phyloP scores from a whole-genome alignment of 1,284 basidiomycete genomes.

The Ceratobasidium sp. region DNA sequence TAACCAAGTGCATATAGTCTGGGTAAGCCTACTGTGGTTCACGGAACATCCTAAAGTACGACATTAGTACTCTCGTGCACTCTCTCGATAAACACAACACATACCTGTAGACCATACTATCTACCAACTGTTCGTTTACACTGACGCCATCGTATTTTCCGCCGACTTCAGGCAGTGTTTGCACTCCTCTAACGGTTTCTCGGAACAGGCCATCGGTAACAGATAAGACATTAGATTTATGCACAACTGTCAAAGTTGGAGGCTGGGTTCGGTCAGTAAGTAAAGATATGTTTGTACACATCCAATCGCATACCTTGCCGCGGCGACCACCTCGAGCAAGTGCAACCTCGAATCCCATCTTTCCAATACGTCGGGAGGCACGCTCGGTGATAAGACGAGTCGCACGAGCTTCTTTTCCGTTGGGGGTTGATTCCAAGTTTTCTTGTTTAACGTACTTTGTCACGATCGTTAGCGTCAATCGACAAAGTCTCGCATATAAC shows the following conservation, averaged over 20 bases:
- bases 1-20: constrained; percentile 48
- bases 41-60: constrained; percentile 76
- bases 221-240: constrained; percentile 96
- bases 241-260: constrained; percentile 85
- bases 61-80: no score
- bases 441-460: constrained; percentile 96
- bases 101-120: constrained; percentile 94
- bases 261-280: constrained; percentile 44
- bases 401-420: constrained; percentile 89
- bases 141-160: constrained; percentile 77
- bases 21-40: constrained; percentile 86
- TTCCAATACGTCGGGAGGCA: constrained; percentile 90
- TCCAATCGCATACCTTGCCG: constrained; percentile 32
- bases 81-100: constrained; percentile 44
- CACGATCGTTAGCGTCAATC: constrained; percentile 2
- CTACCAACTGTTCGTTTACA: constrained; percentile 96
- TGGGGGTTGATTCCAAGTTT: constrained; percentile 62
- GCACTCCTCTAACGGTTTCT: constrained; percentile 82
- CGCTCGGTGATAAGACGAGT: constrained; percentile 93
- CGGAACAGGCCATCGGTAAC: constrained; percentile 98
- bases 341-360: constrained; percentile 95
- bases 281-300: constrained; percentile 5
- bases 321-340: constrained; percentile 57
- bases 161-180: constrained; percentile 61
- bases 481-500: neutral